Conservation (phyloP, 768 basidiomycete species). For the Porpolomopsis calyptriformis region DNA sequence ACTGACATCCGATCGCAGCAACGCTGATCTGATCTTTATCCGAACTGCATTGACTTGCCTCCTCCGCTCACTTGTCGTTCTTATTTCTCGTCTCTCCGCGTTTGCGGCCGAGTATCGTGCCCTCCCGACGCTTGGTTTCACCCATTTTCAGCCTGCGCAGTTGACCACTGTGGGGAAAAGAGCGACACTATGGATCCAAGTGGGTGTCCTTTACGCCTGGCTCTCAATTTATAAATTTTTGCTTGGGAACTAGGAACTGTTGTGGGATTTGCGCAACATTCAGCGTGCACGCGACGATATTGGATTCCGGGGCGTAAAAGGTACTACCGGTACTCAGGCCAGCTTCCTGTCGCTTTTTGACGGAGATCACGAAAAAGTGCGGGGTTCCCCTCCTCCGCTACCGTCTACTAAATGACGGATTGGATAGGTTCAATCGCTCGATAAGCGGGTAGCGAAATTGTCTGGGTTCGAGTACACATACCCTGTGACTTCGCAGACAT, state of each 20-base stretch:
- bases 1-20: conserved; percentile 38
- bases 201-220: conserved; percentile 16
- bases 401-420: background rate
- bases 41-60: conserved; percentile 78
- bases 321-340: conserved; percentile 98
- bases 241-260: conserved; percentile 52
- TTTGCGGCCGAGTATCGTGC: conserved; percentile 83
- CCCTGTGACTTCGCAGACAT: conserved; percentile 97
- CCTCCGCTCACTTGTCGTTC: conserved; percentile 75
- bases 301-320: conserved; percentile 97
- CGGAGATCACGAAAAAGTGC: conserved; percentile 85
- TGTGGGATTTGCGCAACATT: conserved; percentile 95
- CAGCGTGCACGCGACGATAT: conserved; percentile 82
- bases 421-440: conserved; percentile 76
- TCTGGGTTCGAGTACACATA: conserved; percentile 92
- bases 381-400: too few species aligned
- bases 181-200: conserved; percentile 93
- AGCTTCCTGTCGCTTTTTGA: conserved; percentile 92
- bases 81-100: conserved; percentile 77
- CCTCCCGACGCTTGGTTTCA: conserved; percentile 92
- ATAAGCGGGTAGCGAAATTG: conserved; percentile 79
- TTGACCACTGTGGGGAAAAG: conserved; percentile 97
- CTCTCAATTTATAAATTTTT: background rate
- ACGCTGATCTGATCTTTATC: conserved; percentile 96
- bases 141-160: conserved; percentile 98